Base-by-base conservation (phyloP, 352 stramenopile genomes). In the Phytophthora syringae region DNA sequence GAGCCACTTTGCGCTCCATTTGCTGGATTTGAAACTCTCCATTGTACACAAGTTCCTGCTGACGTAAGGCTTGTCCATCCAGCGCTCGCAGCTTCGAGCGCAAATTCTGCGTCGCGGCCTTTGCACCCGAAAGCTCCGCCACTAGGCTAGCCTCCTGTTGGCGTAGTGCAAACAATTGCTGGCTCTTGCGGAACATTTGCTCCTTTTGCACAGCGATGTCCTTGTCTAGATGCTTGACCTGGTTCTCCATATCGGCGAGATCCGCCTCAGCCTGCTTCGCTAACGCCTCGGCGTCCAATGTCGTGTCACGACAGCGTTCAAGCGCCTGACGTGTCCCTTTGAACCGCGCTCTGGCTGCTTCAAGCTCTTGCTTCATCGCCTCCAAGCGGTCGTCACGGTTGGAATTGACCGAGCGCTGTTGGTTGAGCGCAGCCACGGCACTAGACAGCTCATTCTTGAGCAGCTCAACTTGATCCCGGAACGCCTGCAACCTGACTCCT, bases 11-110 rank as follows among this genome's bases (percentile, higher is more conserved):
- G 43, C 92, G 87, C 75, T 98, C 94, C 81, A 98, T 98, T 69
- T 98, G 92, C 70, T 98, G 94, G 60, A 98, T 98, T 77, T 99
- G 92, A 72, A 98, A 99, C 74, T 98, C 97, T 47, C 93, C 94
- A 69, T 97, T 98, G 72, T 98, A 98, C 51, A 99, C 78, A 7
- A 99, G 78, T 76, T 98, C 96, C 60, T 98, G 86, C 67, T 99
- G 97, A 0, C 89, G 81, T 27, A 96, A 73, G 28, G 83, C 76
- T 47, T 98, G 91, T 24, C 84, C 76, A 50, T 98, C 96, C 0
- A 99, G 82, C n/a, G 89, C 58, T 64, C 93, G 89, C 30, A 98
- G 79, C 75, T 98, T 98, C 16, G 86, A 80, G 24, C 80, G 70
- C 27, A 98, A 68, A 64, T 98, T 99, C 54, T 93, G 88, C 6